These are phyloP conservation scores for Chytriomyces confervae DNA, from an alignment of 192 early-diverging fungal species.

Conservation along the genomic window DNA sequence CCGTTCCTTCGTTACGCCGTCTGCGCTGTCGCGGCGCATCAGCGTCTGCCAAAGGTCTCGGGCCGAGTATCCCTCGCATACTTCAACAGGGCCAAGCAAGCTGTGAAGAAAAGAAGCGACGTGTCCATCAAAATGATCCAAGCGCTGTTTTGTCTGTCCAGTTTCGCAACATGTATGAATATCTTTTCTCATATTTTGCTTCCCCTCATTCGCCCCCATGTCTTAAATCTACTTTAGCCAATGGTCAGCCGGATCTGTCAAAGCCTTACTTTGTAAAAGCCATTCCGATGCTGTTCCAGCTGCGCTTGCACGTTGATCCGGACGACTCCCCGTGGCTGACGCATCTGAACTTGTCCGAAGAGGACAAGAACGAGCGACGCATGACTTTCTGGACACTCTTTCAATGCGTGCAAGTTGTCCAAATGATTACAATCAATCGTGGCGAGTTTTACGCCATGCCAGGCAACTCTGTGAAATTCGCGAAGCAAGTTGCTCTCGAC, in stretches of 20 bases:
- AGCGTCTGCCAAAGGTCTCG: neutral
- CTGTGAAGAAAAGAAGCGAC: neutral
- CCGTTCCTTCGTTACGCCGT: constrained; percentile 4
- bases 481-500: neutral
- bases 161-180: neutral
- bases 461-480: neutral
- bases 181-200: too few relatives aligned
- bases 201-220: too few relatives aligned
- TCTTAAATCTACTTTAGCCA: too few relatives aligned
- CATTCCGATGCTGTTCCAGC: neutral
- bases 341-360: constrained; percentile 2
- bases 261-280: neutral
- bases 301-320: neutral
- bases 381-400: neutral
- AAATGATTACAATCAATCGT: neutral
- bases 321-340: constrained; percentile 1
- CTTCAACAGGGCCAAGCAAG: constrained; percentile 6
- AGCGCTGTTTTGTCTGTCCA: neutral
- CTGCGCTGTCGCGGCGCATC: constrained; percentile 14
- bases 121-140: constrained; percentile 6
- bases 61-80: neutral
- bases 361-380: constrained; percentile 8
- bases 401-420: neutral
- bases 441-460: neutral
- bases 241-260: neutral